These are phyloP conservation scores for Mycena crocata DNA, from an alignment of 768 basidiomycete species.

Conservation along the genomic window DNA sequence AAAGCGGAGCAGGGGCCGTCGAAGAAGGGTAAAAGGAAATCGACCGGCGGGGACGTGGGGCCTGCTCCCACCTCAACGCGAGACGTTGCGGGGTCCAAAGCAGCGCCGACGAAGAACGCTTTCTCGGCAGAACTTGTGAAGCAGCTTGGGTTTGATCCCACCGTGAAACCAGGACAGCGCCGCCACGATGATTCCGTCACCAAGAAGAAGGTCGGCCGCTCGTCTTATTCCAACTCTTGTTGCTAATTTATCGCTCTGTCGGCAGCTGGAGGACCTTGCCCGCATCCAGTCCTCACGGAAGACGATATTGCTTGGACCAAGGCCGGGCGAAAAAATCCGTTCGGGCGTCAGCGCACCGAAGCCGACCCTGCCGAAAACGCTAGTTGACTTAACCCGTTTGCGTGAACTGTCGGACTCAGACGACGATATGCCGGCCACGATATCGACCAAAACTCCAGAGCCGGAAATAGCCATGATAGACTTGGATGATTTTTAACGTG, in stretches of 20 bases:
- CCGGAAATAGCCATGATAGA: conserved; percentile 52
- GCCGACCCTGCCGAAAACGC: conserved; percentile 35
- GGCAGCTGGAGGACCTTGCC: conserved; percentile 68
- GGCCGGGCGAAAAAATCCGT: conserved; percentile 72
- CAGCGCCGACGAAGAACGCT: conserved; percentile 51
- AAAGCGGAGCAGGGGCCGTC: conserved; percentile 36
- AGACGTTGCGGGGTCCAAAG: conserved; percentile 13
- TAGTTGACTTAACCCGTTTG: conserved; percentile 27
- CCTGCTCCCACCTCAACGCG: conserved; percentile 26
- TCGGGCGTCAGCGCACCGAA: conserved; percentile 63
- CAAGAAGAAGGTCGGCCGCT: conserved; percentile 67
- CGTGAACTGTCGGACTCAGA: conserved; percentile 43
- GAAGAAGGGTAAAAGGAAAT: conserved; percentile 40
- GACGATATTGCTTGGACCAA: conserved; percentile 68
- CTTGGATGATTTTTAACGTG: conserved; percentile 51
- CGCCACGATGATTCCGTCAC: conserved; percentile 52
- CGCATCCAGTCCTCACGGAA: conserved; percentile 62
- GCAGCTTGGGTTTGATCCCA: conserved; percentile 84
- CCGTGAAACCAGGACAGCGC: conserved; percentile 62
- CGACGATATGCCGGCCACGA: conserved; percentile 31
- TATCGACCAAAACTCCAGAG: conserved; percentile 8
- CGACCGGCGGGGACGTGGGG: conserved; percentile 31
- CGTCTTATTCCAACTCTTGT: neutral
- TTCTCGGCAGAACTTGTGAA: conserved; percentile 79
- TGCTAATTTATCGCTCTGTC: conserved; percentile 5